Evolutionary conservation across 2,329 filamentous ascomycete species (phyloP), one percentile per base, ranked within the genome.

Genomic region (Aspergillus texensis): DNA sequence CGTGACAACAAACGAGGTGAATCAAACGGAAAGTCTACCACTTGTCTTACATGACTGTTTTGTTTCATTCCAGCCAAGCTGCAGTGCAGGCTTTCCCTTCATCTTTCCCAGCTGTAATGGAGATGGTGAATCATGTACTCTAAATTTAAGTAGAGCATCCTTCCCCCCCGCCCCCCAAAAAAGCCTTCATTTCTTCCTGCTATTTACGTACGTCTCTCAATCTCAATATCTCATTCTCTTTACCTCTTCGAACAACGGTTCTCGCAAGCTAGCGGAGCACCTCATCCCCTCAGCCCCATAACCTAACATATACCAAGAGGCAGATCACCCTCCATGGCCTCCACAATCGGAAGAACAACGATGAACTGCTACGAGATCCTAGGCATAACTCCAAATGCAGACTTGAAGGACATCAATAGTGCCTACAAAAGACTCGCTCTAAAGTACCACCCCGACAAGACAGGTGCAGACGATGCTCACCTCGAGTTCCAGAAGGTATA

Each of bases 401-500:
- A 66, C 2, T 34, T 69, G 43, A 70, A 73, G 39, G 74, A 77
- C 8, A 77, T 78, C 62, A 76, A 75, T 57, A 66, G 65, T 32
- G 71, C 75, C 3, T 79, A 76, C 66, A 77, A 74, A 43, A 69
- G 60, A 45, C 71, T 78, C n/a, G 74, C 74, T 9, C 62, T 79
- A 30, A 74, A 73, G 53, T 63, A 71, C 57, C 75, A 78, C 53
- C 76, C 76, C 2, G 76, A 78, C 65, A 78, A 78, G 62, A 60
- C 65, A 45, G 68, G 67, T 24, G 58, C 61, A 5, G 61, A 62
- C 41, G 60, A 67, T 26, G 52, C 39, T 3, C 41, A 58, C 2
- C 61, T 66, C 11, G 56, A 66, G 24, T 76, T 77, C 50, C 71
- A 64, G 34, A 65, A 68, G 59, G 75, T 76, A 66, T 36, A 52